phyloP scores from a whole-genome alignment of 345 rosid species.

The Brassica nigra region DNA sequence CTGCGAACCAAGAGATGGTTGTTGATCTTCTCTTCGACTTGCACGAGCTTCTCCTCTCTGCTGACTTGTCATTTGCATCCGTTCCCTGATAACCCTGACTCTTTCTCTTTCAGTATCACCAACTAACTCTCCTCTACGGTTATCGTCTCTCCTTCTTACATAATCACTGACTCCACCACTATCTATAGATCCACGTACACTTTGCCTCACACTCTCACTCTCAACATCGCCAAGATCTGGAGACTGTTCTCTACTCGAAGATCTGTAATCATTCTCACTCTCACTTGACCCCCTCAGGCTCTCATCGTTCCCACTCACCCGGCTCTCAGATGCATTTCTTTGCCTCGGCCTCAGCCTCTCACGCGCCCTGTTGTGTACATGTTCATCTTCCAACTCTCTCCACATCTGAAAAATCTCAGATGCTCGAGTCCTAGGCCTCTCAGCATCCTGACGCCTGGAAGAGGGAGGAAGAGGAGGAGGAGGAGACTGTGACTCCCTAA shows the following conservation, averaged over 20 bases:
- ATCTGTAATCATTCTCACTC: slow-evolving; percentile 9
- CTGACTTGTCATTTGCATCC: slow-evolving; percentile 8
- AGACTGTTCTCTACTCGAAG: slow-evolving; percentile 13
- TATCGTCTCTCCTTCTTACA: neutral
- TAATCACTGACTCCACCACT: neutral
- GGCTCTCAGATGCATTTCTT: neutral
- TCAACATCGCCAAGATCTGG: slow-evolving; percentile 10
- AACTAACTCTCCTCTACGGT: neutral
- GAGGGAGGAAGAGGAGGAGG: neutral
- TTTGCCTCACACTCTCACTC: slow-evolving; percentile 9
- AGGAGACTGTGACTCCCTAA: slow-evolving; percentile 3
- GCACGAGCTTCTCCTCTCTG: slow-evolving; percentile 17
- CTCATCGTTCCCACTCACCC: neutral
- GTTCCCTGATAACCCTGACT: slow-evolving; percentile 9
- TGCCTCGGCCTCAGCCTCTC: neutral
- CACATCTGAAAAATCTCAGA: slow-evolving; percentile 19
- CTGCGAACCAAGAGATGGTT: neutral
- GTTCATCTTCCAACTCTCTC: slow-evolving; percentile 15
- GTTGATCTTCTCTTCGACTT: slow-evolving; percentile 13
- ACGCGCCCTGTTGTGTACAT: slow-evolving; percentile 2
- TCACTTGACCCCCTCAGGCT: slow-evolving; percentile 1
- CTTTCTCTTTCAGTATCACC: slow-evolving; percentile 12
- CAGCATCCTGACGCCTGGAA: neutral
- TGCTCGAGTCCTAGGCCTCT: neutral
- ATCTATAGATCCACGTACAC: neutral